These are phyloP conservation scores for Postia placenta DNA, from an alignment of 768 basidiomycete species.

Conservation along the genomic window DNA sequence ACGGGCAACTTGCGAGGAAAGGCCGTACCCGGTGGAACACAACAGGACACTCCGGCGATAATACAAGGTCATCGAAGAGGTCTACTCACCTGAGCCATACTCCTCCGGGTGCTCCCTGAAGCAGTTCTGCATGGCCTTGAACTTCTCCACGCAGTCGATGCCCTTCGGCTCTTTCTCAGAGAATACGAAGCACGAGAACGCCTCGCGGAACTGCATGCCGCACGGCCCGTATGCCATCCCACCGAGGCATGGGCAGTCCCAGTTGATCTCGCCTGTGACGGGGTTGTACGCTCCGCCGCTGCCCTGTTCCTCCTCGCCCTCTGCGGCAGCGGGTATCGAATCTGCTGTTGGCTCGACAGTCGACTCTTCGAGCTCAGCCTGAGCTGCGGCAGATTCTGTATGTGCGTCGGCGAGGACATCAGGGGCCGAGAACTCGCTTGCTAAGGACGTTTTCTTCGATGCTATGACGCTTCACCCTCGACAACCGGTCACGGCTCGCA, in stretches of 20 bases:
- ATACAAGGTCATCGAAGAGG: not conserved
- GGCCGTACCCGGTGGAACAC: no score
- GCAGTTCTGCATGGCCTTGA: slow-evolving; percentile 96
- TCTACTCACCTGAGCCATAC: slow-evolving; percentile 82
- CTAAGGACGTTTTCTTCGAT: not conserved
- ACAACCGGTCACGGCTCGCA: no score
- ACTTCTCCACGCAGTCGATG: slow-evolving; percentile 95
- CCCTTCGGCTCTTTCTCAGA: slow-evolving; percentile 97
- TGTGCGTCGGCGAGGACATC: slow-evolving; percentile 6
- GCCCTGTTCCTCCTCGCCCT: slow-evolving; percentile 21
- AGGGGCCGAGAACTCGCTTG: slow-evolving; percentile 6
- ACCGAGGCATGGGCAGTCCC: slow-evolving; percentile 98
- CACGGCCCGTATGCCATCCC: slow-evolving; percentile 99
- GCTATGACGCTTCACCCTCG: not conserved
- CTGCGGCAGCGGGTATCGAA: slow-evolving; percentile 5
- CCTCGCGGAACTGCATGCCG: slow-evolving; percentile 86
- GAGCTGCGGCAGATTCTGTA: not conserved
- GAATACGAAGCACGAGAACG: slow-evolving; percentile 95
- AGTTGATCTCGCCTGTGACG: slow-evolving; percentile 98
- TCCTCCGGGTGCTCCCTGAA: slow-evolving; percentile 93
- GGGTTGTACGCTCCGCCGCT: slow-evolving; percentile 77
- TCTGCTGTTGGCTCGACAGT: slow-evolving; percentile 1
- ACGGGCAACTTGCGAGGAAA: no score
- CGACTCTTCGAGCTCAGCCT: slow-evolving; percentile 3
- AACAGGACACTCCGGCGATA: not conserved